Percentiles rank a stretch among this genome's conserved stretches.
These are phyloP conservation scores for Penicillium cosmopolitanum DNA, from an alignment of 495 filamentous ascomycete genomes.

Conservation along the genomic window DNA sequence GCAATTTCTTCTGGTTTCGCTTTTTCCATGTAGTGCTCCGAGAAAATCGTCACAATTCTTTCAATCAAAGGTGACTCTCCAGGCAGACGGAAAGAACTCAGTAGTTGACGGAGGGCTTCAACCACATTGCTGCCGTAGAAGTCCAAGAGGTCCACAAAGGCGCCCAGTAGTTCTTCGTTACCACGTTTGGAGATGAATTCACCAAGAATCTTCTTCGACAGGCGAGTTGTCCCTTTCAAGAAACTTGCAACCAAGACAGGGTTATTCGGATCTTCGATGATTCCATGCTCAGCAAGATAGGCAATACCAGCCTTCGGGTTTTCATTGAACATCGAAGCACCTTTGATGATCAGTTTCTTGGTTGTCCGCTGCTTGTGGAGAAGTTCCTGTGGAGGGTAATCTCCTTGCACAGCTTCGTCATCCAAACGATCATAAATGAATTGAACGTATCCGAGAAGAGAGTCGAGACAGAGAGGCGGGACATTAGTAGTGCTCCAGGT, in stretches of 20 bases:
- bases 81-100: conserved; percentile 92
- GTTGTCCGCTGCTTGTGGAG: conserved; percentile 71
- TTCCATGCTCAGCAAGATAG: conserved; percentile 78
- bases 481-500: conserved; percentile 99
- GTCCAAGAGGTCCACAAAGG: conserved; percentile 83
- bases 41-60: conserved; percentile 84
- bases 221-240: conserved; percentile 77
- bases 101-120: conserved; percentile 82
- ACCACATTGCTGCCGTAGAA: conserved; percentile 86
- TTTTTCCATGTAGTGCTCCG: conserved; percentile 81
- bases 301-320: conserved; percentile 87
- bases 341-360: conserved; percentile 88
- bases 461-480: conserved; percentile 90
- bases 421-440: conserved; percentile 87
- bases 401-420: conserved; percentile 63
- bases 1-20: conserved; percentile 74
- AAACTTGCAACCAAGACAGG: conserved; percentile 77
- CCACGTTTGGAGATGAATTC: conserved; percentile 90
- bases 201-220: conserved; percentile 89
- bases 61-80: conserved; percentile 94
- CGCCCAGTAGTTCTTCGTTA: conserved; percentile 78
- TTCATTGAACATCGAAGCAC: conserved; percentile 92
- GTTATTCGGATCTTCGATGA: conserved; percentile 77
- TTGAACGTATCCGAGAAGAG: conserved; percentile 86
- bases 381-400: conserved; percentile 64